Base-by-base conservation (phyloP, 345 rosid genomes). In the Hibiscus tridactylites region DNA sequence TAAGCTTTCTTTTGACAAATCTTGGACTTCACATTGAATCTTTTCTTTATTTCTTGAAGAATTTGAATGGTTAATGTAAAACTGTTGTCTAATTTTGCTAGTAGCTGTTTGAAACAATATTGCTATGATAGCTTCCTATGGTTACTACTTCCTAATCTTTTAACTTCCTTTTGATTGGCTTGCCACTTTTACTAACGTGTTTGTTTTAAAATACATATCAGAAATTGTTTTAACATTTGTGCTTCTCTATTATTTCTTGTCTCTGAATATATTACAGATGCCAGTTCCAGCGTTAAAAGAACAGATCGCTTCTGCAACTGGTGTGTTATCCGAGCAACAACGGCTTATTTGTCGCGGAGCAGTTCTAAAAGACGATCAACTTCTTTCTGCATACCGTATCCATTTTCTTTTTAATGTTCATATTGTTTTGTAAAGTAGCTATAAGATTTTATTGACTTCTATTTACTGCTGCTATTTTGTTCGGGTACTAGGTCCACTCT, bases 301-400 rank as follows among this genome's bases (percentile, higher is more conserved):
- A 57, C 91, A 84, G 79, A 83, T 90, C 79, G 96, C 96, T 81
- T 82, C 92, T 59, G 81, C 86, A 37, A 90, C 96, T 11, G 92
- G 96, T 19, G 91, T 88, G 58, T 71, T 86, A 42, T 85, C 92
- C 1, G 91, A 90, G 68, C 92, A 88, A 78, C 96, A 90, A 58
- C 85, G 92, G 44, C 79, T 90, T 31, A 90, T 90, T 70, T 90
- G 96, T 72, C 91, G 92, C 12, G 96, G 96, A 74, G 86, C 77
- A 79, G 91, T 90, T 58, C 72, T 90, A 65, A 90, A 85, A 78
- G 96, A 90, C 57, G 92, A 90, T 74, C 88, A 90, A 65, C 88
- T 90, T 11, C 92, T 90, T 60, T 90, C 96, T 73, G 96, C 96
- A 24, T 88, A 90, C 71, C 91, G 96, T 90, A 90, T 90, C 96